Percentiles rank a stretch among this genome's conserved stretches.
These are phyloP conservation scores for Globisporangium irregulare DNA, from an alignment of 352 stramenopile species.

Conservation along the genomic window DNA sequence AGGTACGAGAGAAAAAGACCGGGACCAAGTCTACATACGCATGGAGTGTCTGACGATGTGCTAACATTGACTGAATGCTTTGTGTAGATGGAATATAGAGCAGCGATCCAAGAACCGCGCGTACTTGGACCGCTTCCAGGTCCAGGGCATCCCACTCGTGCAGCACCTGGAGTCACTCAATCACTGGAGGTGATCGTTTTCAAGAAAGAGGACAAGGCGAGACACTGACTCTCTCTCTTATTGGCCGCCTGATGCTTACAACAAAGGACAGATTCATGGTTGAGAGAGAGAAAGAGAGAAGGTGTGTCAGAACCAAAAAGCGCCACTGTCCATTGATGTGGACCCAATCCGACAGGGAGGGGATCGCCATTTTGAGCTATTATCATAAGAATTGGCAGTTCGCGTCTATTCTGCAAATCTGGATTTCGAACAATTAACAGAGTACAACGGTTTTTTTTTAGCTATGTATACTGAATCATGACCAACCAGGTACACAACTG, in stretches of 20 bases:
- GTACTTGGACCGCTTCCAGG: conserved; percentile 53
- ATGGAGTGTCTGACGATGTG: neutral
- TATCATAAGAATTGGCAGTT: neutral
- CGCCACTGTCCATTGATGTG: neutral
- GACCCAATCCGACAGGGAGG: neutral
- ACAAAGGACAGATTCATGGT: too few relatives aligned
- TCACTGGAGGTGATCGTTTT: conserved; percentile 30
- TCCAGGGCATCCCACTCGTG: conserved; percentile 64
- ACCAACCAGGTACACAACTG: too few relatives aligned
- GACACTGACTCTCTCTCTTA: neutral
- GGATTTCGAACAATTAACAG: neutral
- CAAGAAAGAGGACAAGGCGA: neutral
- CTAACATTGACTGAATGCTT: neutral
- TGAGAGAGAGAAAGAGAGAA: too few relatives aligned
- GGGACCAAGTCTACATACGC: neutral
- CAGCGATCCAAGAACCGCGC: conserved; percentile 48
- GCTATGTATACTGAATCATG: too few relatives aligned
- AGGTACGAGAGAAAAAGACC: conserved; percentile 24
- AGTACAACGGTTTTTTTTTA: too few relatives aligned
- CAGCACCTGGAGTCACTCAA: conserved; percentile 51
- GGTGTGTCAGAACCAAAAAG: neutral
- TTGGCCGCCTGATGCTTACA: neutral
- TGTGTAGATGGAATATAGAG: conserved; percentile 48
- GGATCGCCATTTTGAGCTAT: neutral
- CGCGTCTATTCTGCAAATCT: neutral